Base-by-base conservation (phyloP, 768 basidiomycete genomes). In the Macrolepiota fuliginosa region DNA sequence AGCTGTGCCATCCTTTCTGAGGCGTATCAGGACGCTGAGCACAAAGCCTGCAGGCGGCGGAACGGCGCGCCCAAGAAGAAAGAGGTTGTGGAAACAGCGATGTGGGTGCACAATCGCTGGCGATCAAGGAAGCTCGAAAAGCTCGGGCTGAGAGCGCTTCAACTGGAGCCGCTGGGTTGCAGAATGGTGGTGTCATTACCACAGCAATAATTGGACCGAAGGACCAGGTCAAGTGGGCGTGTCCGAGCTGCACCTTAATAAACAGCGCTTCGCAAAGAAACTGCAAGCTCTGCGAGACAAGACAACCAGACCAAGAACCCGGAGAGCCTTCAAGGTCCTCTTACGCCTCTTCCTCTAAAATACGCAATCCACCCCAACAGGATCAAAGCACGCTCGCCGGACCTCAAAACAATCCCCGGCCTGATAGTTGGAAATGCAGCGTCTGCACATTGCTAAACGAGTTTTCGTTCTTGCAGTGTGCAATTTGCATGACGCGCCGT, bases 391-490 rank as follows among this genome's bases (percentile, higher is more conserved):
- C 39, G 13, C 13, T 15, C 39, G 13, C n/a, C 15, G 39, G 39
- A 3, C 15, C 39, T 1, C 4, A 40, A 17, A 17, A 12, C n/a
- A 15, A 12, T 13, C 12, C 6, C 11, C 39, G 13, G n/a, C 15
- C n/a, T 15, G 19, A 22, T 45, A 19, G n/a, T 19, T 45, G 17
- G 42, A 19, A 45, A 9, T 45, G n/a, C 4, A 19, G 42, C 15
- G 91, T 65, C 4, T 94, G 92, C 72, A 94, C 92, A 0, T 78
- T 93, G 19, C 62, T 88, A 24, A 94, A 94, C 69, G 64, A 72
- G 2, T 63, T 73, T 1, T 65, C 73, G 47, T 72, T 76, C 1
- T 68, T 82, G 50, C 80, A 85, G 49, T 94, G 92, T 66, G 79
- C 80, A 12, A 89, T 83, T 4, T 94, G 92, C 65, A 63, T 54